Conservation (phyloP, 768 basidiomycete genomes). For the Psilocybe tampanensis region DNA sequence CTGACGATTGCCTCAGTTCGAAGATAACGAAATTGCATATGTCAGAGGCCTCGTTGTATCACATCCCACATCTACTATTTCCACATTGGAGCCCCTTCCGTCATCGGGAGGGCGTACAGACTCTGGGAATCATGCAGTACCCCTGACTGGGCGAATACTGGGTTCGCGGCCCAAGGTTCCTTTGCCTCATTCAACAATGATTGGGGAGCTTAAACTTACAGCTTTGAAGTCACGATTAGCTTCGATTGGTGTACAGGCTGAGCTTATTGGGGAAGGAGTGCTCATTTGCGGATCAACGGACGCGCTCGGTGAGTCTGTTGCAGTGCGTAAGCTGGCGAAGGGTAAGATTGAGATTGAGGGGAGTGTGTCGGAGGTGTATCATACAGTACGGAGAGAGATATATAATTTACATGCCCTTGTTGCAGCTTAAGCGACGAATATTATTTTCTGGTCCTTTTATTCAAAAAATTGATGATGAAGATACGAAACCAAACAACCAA, state of each 20-base stretch:
- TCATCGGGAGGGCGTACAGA: conserved; percentile 29
- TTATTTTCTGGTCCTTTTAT: neutral
- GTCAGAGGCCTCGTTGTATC: conserved; percentile 86
- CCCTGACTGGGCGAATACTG: conserved; percentile 44
- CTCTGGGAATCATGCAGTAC: conserved; percentile 21
- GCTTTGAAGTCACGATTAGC: conserved; percentile 82
- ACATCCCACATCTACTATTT: conserved; percentile 86
- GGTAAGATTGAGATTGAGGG: conserved; percentile 92
- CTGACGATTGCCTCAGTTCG: conserved; percentile 62
- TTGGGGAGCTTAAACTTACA: conserved; percentile 94
- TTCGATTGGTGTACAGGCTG: conserved; percentile 79
- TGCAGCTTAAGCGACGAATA: conserved; percentile 47
- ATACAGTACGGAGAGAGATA: conserved; percentile 85
- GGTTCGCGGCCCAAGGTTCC: conserved; percentile 67
- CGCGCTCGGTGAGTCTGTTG: conserved; percentile 67
- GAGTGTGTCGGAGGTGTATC: conserved; percentile 85
- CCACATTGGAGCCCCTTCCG: conserved; percentile 76
- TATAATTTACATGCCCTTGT: conserved; percentile 91
- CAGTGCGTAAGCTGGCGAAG: conserved; percentile 84
- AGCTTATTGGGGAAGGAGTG: conserved; percentile 97
- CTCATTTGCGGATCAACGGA: conserved; percentile 76
- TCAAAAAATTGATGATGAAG: conserved; percentile 1
- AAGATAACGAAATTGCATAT: conserved; percentile 96
- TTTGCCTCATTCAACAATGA: conserved; percentile 91
- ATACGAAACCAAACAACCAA: conserved; percentile 26